Percentiles rank a stretch among this genome's conserved stretches.
phyloP scores from a whole-genome alignment of 1,284 basidiomycete genomes.

The Microstroma glucosiphilum region DNA sequence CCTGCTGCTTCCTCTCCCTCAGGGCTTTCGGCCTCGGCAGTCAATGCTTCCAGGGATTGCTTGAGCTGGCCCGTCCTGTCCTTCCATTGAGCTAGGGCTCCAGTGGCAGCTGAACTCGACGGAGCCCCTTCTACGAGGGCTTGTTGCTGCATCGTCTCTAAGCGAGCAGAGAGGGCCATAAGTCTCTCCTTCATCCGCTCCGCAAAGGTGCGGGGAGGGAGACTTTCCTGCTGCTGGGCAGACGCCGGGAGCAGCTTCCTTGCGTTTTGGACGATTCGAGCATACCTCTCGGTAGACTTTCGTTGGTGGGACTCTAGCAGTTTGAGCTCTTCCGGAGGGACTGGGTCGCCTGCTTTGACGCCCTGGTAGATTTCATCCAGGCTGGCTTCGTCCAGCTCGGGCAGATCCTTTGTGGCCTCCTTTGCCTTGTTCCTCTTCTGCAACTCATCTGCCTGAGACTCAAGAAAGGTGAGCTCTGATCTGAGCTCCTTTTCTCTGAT shows the following conservation, averaged over 20 bases:
- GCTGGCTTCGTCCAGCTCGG: conserved; percentile 35
- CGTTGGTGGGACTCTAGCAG: background rate
- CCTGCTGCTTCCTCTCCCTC: background rate
- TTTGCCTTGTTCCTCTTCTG: conserved; percentile 30
- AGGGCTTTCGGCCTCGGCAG: background rate
- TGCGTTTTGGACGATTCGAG: background rate
- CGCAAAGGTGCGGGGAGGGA: background rate
- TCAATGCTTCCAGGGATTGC: background rate
- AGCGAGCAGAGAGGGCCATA: background rate
- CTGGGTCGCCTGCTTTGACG: conserved; percentile 10
- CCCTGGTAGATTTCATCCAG: conserved; percentile 42
- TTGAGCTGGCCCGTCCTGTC: background rate
- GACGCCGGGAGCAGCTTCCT: background rate
- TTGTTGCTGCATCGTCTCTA: background rate
- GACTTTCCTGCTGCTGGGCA: background rate
- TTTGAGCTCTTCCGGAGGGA: background rate
- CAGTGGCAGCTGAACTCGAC: background rate
- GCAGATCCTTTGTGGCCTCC: conserved; percentile 29
- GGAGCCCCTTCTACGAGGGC: background rate
- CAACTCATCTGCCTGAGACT: conserved; percentile 21
- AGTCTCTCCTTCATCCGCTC: background rate
- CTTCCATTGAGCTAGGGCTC: background rate
- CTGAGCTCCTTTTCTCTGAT: conserved; percentile 19
- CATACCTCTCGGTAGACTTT: background rate
- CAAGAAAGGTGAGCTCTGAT: conserved; percentile 30